These are phyloP conservation scores for Stentor coeruleus DNA, from an alignment of 73 alveolate species.

Conservation along the genomic window DNA sequence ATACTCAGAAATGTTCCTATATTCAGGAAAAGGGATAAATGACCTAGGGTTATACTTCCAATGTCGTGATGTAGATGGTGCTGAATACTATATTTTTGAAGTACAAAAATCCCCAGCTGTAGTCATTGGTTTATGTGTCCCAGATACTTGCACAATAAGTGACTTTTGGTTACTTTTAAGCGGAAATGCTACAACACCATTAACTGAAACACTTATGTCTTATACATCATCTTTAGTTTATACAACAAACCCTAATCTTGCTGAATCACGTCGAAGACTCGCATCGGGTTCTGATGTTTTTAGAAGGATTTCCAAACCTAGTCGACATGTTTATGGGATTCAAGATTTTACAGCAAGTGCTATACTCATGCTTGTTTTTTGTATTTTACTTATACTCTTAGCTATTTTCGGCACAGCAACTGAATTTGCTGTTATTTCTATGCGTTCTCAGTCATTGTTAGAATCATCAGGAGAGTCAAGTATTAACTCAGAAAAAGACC, in stretches of 20 bases:
- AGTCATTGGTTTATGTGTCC: conserved; percentile 19
- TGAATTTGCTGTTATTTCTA: neutral
- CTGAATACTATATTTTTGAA: neutral
- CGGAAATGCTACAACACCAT: neutral
- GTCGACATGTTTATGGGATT: neutral
- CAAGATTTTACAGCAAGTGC: neutral
- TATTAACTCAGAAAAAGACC: neutral
- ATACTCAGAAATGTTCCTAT: neutral
- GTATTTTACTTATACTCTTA: neutral
- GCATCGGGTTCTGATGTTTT: neutral
- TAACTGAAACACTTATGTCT: neutral
- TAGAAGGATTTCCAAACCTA: neutral
- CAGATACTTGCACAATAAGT: conserved; percentile 2
- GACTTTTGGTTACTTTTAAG: neutral
- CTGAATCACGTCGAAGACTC: neutral
- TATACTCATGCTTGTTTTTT: neutral
- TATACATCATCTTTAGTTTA: neutral
- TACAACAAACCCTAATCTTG: neutral
- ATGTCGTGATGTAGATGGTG: neutral
- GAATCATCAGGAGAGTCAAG: neutral
- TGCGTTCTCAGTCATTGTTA: neutral
- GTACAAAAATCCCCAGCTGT: neutral
- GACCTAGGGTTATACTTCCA: conserved; percentile 5
- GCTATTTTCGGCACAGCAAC: conserved; percentile 14
- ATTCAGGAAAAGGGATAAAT: conserved; percentile 18